Evolutionary conservation across 2,329 filamentous ascomycete genomes (phyloP).

Genomic region (Calycina marina): DNA sequence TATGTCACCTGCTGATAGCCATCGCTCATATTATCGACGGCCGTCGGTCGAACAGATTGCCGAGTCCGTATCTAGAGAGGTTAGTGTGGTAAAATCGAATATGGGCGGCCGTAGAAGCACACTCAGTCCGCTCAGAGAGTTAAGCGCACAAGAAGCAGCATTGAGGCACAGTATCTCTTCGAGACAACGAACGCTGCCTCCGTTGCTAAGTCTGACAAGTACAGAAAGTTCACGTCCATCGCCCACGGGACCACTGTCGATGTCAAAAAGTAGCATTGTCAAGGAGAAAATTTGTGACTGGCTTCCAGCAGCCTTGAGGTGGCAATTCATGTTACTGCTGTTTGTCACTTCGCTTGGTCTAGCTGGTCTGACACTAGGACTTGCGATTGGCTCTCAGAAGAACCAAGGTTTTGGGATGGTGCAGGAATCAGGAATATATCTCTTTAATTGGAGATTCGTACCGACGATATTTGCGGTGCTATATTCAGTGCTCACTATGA

Average conservation of each 20-base stretch:
- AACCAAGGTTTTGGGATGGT: conserved; percentile 6
- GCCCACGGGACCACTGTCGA: neutral
- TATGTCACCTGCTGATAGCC: neutral
- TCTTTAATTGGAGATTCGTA: conserved; percentile 9
- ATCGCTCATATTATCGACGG: neutral
- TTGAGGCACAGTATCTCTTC: neutral
- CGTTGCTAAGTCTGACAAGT: too few species aligned
- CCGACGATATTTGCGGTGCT: conserved; percentile 9
- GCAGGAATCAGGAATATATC: conserved; percentile 3
- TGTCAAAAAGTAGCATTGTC: neutral
- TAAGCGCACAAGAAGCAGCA: conserved; percentile 4
- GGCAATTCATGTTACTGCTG: conserved; percentile 5
- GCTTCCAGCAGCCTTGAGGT: conserved; percentile 6
- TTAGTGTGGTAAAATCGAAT: neutral
- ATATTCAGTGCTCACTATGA: conserved; percentile 6
- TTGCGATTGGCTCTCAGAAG: conserved; percentile 4
- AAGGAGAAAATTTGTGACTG: conserved; percentile 2
- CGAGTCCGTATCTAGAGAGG: neutral
- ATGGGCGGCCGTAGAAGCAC: neutral
- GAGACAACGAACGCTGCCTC: too few species aligned
- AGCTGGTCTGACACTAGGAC: conserved; percentile 2
- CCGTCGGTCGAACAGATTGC: neutral
- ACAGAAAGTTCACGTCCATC: too few species aligned
- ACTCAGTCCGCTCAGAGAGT: neutral
- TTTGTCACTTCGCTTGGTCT: conserved; percentile 5